These are phyloP conservation scores for Neofusicoccum kwambonambiense DNA, from an alignment of 2,329 filamentous ascomycete genomes.

Conservation along the genomic window DNA sequence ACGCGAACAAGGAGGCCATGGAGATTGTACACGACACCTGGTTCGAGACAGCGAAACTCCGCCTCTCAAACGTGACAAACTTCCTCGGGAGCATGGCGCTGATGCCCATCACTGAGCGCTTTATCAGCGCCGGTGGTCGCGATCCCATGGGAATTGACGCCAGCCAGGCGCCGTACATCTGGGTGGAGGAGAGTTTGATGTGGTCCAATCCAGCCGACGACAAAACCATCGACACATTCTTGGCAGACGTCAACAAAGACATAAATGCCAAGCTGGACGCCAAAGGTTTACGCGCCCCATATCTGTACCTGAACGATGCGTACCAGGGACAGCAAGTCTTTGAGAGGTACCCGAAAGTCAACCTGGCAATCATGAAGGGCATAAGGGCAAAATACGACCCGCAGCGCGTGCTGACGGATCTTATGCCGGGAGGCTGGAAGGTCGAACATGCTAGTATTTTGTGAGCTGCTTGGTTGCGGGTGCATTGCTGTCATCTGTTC, in stretches of 20 bases:
- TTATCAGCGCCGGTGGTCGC: slow-evolving; percentile 22
- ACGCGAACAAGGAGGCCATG: slow-evolving; percentile 17
- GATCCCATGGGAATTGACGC: slow-evolving; percentile 22
- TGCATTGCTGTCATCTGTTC: neutral
- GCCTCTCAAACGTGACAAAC: slow-evolving; percentile 19
- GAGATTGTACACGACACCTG: slow-evolving; percentile 14
- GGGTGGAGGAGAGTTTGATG: slow-evolving; percentile 22
- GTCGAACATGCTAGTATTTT: slow-evolving; percentile 13
- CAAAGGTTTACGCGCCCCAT: neutral
- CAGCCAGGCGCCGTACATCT: slow-evolving; percentile 12
- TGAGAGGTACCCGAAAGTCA: slow-evolving; percentile 28
- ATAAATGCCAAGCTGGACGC: neutral
- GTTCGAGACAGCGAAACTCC: slow-evolving; percentile 21
- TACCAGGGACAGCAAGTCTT: slow-evolving; percentile 29
- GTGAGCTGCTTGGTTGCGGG: neutral
- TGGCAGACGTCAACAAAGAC: neutral
- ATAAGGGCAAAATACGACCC: slow-evolving; percentile 35
- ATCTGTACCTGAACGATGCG: slow-evolving; percentile 27
- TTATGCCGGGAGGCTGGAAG: slow-evolving; percentile 28
- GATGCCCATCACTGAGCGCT: slow-evolving; percentile 25
- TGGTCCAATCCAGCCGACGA: slow-evolving; percentile 12
- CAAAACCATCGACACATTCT: neutral
- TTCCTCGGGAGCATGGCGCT: slow-evolving; percentile 15
- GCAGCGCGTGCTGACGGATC: slow-evolving; percentile 25
- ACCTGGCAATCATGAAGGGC: slow-evolving; percentile 27